A percentile compares a stretch with the other conserved stretches of the same genome.
phyloP scores from a whole-genome alignment of 2,329 filamentous ascomycete species.

The Aspergillus cejpii region DNA sequence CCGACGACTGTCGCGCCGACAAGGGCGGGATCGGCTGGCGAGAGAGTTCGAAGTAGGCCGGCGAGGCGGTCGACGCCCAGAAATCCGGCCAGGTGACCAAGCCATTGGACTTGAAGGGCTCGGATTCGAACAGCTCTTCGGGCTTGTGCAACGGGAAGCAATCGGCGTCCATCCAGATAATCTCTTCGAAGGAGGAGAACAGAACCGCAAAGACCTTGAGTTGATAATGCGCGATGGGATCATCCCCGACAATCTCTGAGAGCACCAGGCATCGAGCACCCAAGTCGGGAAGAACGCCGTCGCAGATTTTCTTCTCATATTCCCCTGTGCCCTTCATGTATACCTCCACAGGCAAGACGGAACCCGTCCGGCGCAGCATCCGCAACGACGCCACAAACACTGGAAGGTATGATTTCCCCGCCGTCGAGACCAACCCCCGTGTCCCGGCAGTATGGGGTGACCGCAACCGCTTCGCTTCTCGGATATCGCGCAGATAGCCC shows the following conservation, averaged over 20 bases:
- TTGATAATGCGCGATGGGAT: constrained; percentile 44
- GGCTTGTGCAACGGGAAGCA: constrained; percentile 46
- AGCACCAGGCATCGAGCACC: constrained; percentile 41
- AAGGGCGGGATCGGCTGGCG: constrained; percentile 30
- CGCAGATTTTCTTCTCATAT: constrained; percentile 38
- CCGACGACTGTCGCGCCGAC: constrained; percentile 32
- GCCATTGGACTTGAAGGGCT: constrained; percentile 48
- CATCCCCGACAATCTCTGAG: constrained; percentile 37
- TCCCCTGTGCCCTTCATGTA: constrained; percentile 38
- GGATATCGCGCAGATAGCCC: constrained; percentile 35
- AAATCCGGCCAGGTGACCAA: constrained; percentile 54
- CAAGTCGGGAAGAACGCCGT: constrained; percentile 36
- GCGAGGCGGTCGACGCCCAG: constrained; percentile 41
- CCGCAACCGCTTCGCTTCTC: constrained; percentile 24
- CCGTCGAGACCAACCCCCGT: constrained; percentile 48
- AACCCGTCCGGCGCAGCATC: constrained; percentile 48
- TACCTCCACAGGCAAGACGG: constrained; percentile 45
- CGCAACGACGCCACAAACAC: constrained; percentile 47
- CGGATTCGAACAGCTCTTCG: constrained; percentile 41
- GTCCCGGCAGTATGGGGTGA: constrained; percentile 35
- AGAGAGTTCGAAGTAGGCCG: constrained; percentile 40
- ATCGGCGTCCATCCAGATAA: constrained; percentile 54
- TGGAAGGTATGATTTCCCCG: constrained; percentile 45
- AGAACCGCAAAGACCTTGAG: constrained; percentile 52
- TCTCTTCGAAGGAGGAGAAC: constrained; percentile 53